Base-by-base conservation (phyloP, 75 land plant species). In the Pinus albicaulis region DNA sequence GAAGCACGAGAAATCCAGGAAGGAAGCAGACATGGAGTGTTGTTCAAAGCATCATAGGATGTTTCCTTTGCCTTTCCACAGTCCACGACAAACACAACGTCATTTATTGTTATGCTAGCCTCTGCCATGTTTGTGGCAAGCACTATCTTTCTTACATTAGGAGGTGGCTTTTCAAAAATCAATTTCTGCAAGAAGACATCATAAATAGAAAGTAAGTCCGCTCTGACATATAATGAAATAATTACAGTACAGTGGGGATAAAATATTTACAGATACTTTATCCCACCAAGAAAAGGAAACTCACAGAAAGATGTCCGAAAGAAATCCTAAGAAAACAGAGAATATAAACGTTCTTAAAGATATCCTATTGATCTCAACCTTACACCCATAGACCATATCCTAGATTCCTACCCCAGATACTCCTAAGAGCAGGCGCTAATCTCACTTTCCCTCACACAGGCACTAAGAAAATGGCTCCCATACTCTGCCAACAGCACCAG, bases 101-200 rank as follows among this genome's bases (percentile, higher is more conserved):
- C 99, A 84, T 97, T 92, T 73, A 97, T 94, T 55, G 99, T 97
- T 77, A 97, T 97, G 78, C 99, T 97, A 57, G 98, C 94, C 80
- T 97, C 99, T 53, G 99, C 99, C 98, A 97, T 97, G 80, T 97
- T 97, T 64, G 99, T 97, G n/a, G 99, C 99, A 73, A 97, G 93
- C 60, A 97, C 93, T 60, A 97, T 88, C 79, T 97, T 97, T 25
- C 99, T 92, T 28, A 96, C 82, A 86, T 91, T 91, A 36, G 93
- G 84, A 24, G 99, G 95, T 16, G 99, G 90, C 55, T 77, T 91
- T 76, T 92, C 93, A 84, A 96, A 96, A 57, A 96, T 96, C 31
- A 96, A 84, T 81, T 78, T 94, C 92, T 96, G 90, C 78, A 85
- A 17, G 26, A 34, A 48, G 26, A 56, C 13, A 78, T 48, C 72